Evolutionary conservation across 495 filamentous ascomycete genomes (phyloP), one percentile per base, ranked within the genome.

Genomic region (Penicillium simplicissimum): DNA sequence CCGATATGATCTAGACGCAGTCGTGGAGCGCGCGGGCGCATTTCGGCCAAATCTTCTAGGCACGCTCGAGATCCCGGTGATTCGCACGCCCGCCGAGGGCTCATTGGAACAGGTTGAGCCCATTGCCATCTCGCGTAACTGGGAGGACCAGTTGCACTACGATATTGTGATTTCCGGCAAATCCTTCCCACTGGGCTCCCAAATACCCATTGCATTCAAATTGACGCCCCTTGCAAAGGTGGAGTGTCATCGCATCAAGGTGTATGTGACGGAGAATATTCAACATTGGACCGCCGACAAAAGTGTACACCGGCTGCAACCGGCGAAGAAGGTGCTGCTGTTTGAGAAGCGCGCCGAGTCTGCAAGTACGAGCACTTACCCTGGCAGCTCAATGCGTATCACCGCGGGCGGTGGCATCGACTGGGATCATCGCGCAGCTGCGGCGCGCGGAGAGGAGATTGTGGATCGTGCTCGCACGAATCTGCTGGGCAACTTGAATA

Each of bases 81-180:
- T 98, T 31, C 88, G 95, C 15, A 88, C 94, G 1, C 95, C 95
- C 0, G 87, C 94, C 17, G 92, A 98, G 77, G 85, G 93, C 52
- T 98, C 94, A 5, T 78, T 98, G 52, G 96, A 98, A 69, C 90
- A 92, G 74, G 87, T 93, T 28, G 95, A 98, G 69, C 95, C 95
- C 14, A 98, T 98, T 72, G 94, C 94, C 21, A 98, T 98, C 67
- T 97, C 91, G 55, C 82, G 95, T 25, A 93, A 92, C 58, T 98
- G 95, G 95, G 95, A 98, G 68, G 96, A 98, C 68, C 95, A 98
- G 68, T 83, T 98, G 35, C 93, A 97, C 67, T 98, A 98, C 74
- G 95, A 98, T 67, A 98, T 98, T 61, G 91, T 98, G 66, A 97
- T 98, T 61, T 97, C 94, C 4, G 95, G 96, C 54, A 98, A 98